Evolutionary conservation across 768 basidiomycete genomes (phyloP).

Genomic region (Collybiopsis luxurians): DNA sequence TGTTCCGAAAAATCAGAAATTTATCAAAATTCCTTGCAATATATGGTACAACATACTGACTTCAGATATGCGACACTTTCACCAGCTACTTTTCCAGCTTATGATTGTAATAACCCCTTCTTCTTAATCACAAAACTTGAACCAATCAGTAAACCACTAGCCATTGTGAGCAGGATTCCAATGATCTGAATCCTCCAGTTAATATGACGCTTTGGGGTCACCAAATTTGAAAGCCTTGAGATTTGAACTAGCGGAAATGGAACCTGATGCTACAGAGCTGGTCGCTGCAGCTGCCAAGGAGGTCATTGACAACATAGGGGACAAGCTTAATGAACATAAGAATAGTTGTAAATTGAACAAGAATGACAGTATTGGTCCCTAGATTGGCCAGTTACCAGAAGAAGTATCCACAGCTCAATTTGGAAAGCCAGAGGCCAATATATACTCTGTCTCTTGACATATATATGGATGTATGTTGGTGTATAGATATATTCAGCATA

Average conservation of each 20-base stretch:
- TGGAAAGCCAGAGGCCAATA: no score
- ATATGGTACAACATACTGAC: conserved; percentile 53
- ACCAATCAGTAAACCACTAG: conserved; percentile 87
- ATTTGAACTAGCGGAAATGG: conserved; percentile 37
- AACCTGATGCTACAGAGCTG: conserved; percentile 28
- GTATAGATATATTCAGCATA: no score
- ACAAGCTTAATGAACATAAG: no score
- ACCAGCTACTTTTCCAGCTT: conserved; percentile 75
- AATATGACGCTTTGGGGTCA: neutral
- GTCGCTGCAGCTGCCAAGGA: conserved; percentile 15
- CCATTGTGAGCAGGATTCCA: conserved; percentile 73
- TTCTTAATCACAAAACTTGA: conserved; percentile 97
- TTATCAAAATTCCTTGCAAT: neutral
- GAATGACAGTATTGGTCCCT: no score
- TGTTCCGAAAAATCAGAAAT: conserved; percentile 34
- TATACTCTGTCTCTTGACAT: no score
- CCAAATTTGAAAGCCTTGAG: conserved; percentile 40
- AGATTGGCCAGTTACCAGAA: no score
- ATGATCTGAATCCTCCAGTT: conserved; percentile 47
- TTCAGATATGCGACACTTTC: conserved; percentile 95
- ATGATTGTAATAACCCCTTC: conserved; percentile 80
- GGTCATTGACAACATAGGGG: conserved; percentile 4
- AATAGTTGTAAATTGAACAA: no score
- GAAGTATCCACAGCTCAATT: no score
- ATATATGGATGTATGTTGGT: no score